Percentiles rank a stretch among this genome's conserved stretches.
These are phyloP conservation scores for Dactylellina haptotyla DNA, from an alignment of 2,329 filamentous ascomycete genomes.

Conservation along the genomic window DNA sequence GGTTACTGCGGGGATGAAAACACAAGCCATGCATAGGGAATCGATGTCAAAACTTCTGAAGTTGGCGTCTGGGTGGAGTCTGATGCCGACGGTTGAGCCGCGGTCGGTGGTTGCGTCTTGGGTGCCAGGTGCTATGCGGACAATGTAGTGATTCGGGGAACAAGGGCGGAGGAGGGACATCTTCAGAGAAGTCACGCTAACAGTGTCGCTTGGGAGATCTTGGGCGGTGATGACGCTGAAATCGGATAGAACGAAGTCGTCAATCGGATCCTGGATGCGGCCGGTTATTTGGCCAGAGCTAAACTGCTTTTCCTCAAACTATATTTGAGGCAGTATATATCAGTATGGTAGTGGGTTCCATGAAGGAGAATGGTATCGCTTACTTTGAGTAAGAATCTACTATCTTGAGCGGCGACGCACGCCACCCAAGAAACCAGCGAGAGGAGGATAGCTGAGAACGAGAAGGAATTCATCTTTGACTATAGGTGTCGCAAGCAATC, in stretches of 20 bases:
- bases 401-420: no score
- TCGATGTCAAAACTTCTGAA: conserved; percentile 26
- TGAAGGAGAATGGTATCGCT: no score
- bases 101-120: conserved; percentile 6
- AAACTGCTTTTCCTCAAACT: conserved; percentile 29
- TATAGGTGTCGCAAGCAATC: no score
- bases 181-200: conserved; percentile 4
- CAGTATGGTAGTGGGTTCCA: no score
- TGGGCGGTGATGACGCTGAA: conserved; percentile 20
- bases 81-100: conserved; percentile 9
- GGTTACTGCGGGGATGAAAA: conserved; percentile 21
- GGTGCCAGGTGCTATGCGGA: background rate
- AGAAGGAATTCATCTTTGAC: background rate
- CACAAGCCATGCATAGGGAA: conserved; percentile 5
- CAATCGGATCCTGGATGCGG: conserved; percentile 7
- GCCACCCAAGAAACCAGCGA: no score
- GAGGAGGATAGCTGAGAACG: background rate
- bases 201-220: background rate
- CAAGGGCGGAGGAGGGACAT: conserved; percentile 13
- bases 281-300: conserved; percentile 1
- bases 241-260: conserved; percentile 18
- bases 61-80: background rate
- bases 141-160: conserved; percentile 19
- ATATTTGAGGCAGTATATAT: background rate
- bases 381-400: background rate